Evolutionary conservation across 2,329 filamentous ascomycete species (phyloP).

Genomic region (Cadophora luteo-olivacea): DNA sequence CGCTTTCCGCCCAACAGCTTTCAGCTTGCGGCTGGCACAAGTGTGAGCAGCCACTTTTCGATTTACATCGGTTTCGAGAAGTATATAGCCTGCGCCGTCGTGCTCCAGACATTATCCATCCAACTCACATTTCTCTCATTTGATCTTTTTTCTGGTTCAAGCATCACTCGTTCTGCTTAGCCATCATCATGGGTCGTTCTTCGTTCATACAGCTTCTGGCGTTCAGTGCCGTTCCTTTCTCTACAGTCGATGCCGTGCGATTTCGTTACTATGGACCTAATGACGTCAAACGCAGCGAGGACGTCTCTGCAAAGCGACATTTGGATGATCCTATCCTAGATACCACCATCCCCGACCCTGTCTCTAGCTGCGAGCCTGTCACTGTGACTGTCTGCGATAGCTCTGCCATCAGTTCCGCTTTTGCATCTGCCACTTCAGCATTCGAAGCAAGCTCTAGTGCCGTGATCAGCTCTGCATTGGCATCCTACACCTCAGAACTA

Average conservation of each 20-base stretch:
- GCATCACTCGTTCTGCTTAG: slow-evolving; percentile 27
- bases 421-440: neutral
- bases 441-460: slow-evolving; percentile 8
- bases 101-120: neutral
- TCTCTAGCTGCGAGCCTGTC: neutral
- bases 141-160: slow-evolving; percentile 18
- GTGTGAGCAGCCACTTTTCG: neutral
- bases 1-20: neutral
- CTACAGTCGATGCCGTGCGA: slow-evolving; percentile 14
- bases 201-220: slow-evolving; percentile 4
- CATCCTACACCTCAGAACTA: neutral
- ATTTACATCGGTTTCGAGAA: neutral
- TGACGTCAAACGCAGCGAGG: neutral
- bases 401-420: neutral
- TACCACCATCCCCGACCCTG: neutral
- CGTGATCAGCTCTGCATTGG: neutral
- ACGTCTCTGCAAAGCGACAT: neutral
- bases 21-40: slow-evolving; percentile 2
- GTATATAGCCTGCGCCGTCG: neutral
- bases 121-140: neutral
- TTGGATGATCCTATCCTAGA: neutral
- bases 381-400: neutral
- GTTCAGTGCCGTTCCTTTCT: neutral
- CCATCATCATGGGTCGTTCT: slow-evolving; percentile 13
- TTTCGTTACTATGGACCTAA: neutral